Evolutionary conservation across 1,284 basidiomycete species (phyloP).

Genomic region (Trichosporon asahii): DNA sequence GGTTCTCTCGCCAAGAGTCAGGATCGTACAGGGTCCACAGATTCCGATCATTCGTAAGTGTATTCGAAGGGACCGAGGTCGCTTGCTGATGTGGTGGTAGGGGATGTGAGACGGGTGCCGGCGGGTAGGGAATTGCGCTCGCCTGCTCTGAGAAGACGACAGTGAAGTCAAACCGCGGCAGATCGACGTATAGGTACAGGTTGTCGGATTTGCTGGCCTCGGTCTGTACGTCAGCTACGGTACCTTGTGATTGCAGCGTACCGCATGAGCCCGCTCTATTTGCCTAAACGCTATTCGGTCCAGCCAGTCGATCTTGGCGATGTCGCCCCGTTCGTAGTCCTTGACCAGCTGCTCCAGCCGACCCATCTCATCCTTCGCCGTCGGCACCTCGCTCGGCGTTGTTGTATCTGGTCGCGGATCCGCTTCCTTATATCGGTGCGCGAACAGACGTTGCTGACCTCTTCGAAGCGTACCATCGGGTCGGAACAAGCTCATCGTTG

Average conservation of each 20-base stretch:
- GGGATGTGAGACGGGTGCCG: conserved; percentile 46
- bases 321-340: conserved; percentile 89
- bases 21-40: conserved; percentile 91
- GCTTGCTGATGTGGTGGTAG: conserved; percentile 41
- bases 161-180: conserved; percentile 96
- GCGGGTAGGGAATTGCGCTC: conserved; percentile 38
- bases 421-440: conserved; percentile 79
- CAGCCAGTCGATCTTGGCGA: conserved; percentile 93
- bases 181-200: conserved; percentile 87
- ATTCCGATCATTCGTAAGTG: conserved; percentile 61
- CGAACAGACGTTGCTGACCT: conserved; percentile 80
- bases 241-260: conserved; percentile 50
- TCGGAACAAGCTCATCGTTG: conserved; percentile 83
- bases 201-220: conserved; percentile 85
- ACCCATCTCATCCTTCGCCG: conserved; percentile 79
- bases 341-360: conserved; percentile 93
- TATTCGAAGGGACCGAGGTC: conserved; percentile 26
- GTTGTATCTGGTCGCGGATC: conserved; percentile 75
- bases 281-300: conserved; percentile 88
- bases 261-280: conserved; percentile 88
- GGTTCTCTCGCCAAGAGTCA: conserved; percentile 79
- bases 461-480: conserved; percentile 88
- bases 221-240: conserved; percentile 55
- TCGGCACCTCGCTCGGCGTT: conserved; percentile 76
- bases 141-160: conserved; percentile 88